Percentiles rank a stretch among this genome's conserved stretches.
Conservation (phyloP, 192 early-diverging fungal genomes). For the Coemansia asiatica region DNA sequence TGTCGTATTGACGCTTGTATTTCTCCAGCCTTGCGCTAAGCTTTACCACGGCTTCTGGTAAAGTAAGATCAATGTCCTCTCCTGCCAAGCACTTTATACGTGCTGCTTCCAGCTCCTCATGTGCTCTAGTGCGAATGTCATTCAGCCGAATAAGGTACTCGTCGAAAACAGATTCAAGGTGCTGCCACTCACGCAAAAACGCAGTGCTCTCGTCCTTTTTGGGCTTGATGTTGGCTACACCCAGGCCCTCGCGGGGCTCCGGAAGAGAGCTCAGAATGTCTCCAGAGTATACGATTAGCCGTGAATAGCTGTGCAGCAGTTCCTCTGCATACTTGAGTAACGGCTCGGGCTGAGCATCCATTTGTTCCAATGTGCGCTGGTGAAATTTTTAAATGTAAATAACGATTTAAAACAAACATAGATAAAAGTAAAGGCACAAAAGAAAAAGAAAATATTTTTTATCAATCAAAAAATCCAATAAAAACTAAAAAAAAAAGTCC, state of each 20-base stretch:
- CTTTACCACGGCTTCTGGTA: slow-evolving; percentile 33
- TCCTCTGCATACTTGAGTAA: slow-evolving; percentile 48
- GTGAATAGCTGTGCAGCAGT: slow-evolving; percentile 44
- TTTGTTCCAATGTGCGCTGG: background rate
- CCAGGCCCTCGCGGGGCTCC: slow-evolving; percentile 47
- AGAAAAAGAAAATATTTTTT: slow-evolving; percentile 6
- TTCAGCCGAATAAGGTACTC: slow-evolving; percentile 48
- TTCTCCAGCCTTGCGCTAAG: slow-evolving; percentile 20
- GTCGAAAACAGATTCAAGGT: slow-evolving; percentile 46
- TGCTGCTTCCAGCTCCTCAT: slow-evolving; percentile 51
- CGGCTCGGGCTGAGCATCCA: slow-evolving; percentile 31
- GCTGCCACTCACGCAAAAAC: slow-evolving; percentile 52
- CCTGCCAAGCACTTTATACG: slow-evolving; percentile 41
- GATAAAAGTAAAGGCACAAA: slow-evolving; percentile 6
- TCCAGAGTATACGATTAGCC: slow-evolving; percentile 51
- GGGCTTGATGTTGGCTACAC: slow-evolving; percentile 49
- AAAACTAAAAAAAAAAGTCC: slow-evolving; percentile 10
- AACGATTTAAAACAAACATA: background rate
- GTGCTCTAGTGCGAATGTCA: slow-evolving; percentile 44
- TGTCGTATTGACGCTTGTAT: slow-evolving; percentile 42
- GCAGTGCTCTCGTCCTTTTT: slow-evolving; percentile 47
- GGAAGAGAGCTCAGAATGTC: slow-evolving; percentile 51
- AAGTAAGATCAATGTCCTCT: slow-evolving; percentile 41
- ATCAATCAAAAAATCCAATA: background rate
- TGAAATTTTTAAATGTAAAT: slow-evolving; percentile 6